phyloP scores from a whole-genome alignment of 495 filamentous ascomycete species.

The Podospora tetraspora region DNA sequence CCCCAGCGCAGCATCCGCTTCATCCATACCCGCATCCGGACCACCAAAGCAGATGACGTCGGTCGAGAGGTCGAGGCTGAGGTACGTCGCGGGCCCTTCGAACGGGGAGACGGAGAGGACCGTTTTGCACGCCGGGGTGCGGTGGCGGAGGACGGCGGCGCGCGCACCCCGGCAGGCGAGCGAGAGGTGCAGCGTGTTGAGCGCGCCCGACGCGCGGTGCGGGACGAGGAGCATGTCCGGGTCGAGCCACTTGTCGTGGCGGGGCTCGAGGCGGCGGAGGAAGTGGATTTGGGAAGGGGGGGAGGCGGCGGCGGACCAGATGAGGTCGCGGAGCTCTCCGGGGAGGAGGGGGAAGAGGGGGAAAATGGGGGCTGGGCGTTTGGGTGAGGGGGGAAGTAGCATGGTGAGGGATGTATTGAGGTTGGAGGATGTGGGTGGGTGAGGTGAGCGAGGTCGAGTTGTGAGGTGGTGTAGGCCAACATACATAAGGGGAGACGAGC shows the following conservation, averaged over 20 bases:
- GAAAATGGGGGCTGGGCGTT: slow-evolving; percentile 8
- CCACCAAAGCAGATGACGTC: slow-evolving; percentile 21
- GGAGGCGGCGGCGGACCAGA: slow-evolving; percentile 24
- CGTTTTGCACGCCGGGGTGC: slow-evolving; percentile 8
- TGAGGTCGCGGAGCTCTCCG: slow-evolving; percentile 21
- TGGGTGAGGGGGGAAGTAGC: slow-evolving; percentile 11
- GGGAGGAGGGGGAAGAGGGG: slow-evolving; percentile 21
- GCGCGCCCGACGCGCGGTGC: slow-evolving; percentile 29
- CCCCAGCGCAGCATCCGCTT: slow-evolving; percentile 8
- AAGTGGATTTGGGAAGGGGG: slow-evolving; percentile 21
- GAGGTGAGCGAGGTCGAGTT: not conserved
- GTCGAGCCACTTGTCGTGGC: slow-evolving; percentile 10
- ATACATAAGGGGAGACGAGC: not conserved
- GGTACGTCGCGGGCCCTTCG: slow-evolving; percentile 4
- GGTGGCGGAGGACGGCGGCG: slow-evolving; percentile 15
- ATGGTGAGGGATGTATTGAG: not conserved
- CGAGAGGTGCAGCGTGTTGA: slow-evolving; percentile 15
- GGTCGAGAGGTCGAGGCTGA: slow-evolving; percentile 15
- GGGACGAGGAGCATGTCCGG: slow-evolving; percentile 21
- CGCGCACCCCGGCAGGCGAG: slow-evolving; percentile 19
- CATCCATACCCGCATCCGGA: not conserved
- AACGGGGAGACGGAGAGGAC: slow-evolving; percentile 12
- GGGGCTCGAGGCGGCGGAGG: slow-evolving; percentile 24
- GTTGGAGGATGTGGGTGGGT: not conserved
- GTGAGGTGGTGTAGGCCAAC: not conserved